Percentiles rank a stretch among this genome's conserved stretches.
phyloP scores from a whole-genome alignment of 1,284 basidiomycete genomes.

The Malassezia caprae region DNA sequence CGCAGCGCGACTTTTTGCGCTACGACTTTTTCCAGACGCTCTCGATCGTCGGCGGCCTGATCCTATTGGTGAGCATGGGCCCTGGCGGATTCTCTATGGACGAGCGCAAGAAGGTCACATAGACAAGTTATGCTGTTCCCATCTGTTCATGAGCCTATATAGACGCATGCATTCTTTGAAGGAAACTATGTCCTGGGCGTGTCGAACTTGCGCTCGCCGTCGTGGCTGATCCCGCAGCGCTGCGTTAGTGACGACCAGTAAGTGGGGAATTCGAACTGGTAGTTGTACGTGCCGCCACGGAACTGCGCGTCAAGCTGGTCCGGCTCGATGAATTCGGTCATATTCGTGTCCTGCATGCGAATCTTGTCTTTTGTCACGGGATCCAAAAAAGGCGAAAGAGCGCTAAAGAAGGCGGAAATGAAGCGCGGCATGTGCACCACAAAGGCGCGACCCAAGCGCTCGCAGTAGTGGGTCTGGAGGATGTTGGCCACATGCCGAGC shows the following conservation, averaged over 20 bases:
- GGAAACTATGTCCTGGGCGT: background rate
- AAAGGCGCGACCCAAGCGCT: slow-evolving; percentile 73
- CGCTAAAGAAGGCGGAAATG: slow-evolving; percentile 57
- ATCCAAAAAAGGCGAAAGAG: slow-evolving; percentile 76
- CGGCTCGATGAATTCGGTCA: slow-evolving; percentile 63
- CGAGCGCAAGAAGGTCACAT: slow-evolving; percentile 85
- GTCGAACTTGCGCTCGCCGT: slow-evolving; percentile 17
- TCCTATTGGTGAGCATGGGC: slow-evolving; percentile 95
- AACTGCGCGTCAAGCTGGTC: slow-evolving; percentile 66
- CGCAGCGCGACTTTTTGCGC: slow-evolving; percentile 88
- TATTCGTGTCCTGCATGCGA: slow-evolving; percentile 58
- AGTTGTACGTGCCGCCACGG: slow-evolving; percentile 68
- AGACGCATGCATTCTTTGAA: background rate
- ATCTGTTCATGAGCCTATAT: background rate
- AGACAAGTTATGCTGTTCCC: background rate
- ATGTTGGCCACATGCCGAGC: slow-evolving; percentile 53
- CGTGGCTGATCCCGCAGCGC: slow-evolving; percentile 23
- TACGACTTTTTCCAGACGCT: slow-evolving; percentile 51
- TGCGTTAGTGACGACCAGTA: slow-evolving; percentile 54
- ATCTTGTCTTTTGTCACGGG: slow-evolving; percentile 82
- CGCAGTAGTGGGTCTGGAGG: slow-evolving; percentile 80
- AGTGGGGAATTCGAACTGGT: slow-evolving; percentile 62
- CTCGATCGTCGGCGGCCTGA: slow-evolving; percentile 90
- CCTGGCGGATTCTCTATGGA: slow-evolving; percentile 93
- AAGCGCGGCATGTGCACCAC: slow-evolving; percentile 66